A percentile compares a stretch with the other conserved stretches of the same genome.
These are phyloP conservation scores for Haplosporangium sp. DNA, from an alignment of 371 early-diverging fungal genomes.

Conservation along the genomic window DNA sequence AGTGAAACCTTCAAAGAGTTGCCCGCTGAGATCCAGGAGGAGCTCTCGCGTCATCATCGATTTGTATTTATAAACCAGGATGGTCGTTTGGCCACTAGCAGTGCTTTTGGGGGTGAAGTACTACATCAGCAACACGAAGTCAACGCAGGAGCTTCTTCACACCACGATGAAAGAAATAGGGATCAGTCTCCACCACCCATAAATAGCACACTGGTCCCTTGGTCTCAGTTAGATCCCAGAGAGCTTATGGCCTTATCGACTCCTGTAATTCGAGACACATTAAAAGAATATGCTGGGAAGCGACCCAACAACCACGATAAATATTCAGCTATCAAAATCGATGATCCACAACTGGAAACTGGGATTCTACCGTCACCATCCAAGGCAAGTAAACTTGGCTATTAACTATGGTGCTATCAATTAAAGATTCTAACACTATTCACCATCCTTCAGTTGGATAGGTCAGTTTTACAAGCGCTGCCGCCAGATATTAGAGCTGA, in stretches of 20 bases:
- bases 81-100: neutral
- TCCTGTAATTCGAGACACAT: constrained; percentile 54
- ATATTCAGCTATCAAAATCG: neutral
- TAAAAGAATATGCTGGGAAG: constrained; percentile 56
- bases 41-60: constrained; percentile 25
- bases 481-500: constrained; percentile 56
- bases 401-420: neutral
- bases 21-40: constrained; percentile 40
- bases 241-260: constrained; percentile 61
- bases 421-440: neutral
- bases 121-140: neutral
- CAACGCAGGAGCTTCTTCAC: neutral
- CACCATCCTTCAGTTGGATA: constrained; percentile 33
- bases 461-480: constrained; percentile 44
- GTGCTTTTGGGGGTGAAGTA: neutral
- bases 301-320: neutral
- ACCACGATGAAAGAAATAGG: neutral
- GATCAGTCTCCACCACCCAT: too few relatives aligned
- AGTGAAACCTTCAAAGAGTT: constrained; percentile 33
- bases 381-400: constrained; percentile 15
- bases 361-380: constrained; percentile 24
- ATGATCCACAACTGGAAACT: neutral
- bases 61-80: constrained; percentile 16
- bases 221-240: constrained; percentile 66
- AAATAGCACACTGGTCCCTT: constrained; percentile 56